Base-by-base conservation (phyloP, 768 basidiomycete species). In the Suillus decipiens region DNA sequence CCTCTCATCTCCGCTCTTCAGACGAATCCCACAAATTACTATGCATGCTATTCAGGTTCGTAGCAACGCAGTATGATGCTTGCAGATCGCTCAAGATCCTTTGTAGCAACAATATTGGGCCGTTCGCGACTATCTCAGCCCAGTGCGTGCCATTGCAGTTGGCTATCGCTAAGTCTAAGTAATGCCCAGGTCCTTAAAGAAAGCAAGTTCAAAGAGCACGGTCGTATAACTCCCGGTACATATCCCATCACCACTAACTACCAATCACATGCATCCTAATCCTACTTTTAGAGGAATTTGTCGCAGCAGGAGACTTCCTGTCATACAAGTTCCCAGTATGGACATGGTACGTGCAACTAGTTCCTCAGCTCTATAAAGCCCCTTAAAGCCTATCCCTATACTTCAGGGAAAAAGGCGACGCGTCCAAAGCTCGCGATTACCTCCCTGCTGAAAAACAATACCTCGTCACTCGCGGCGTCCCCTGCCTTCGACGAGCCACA, bases 121-220 rank as follows among this genome's bases (percentile, higher is more conserved):
- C 17, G 88, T 97, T 63, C 88, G 96, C 69, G 96, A 98, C 75
- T 95, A 96, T 76, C 89, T 99, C 63, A 91, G 89, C 69, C 93
- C 92, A 22, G 93, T 93, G 77, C 75, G 90, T 79, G 67, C 57
- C 34, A 54, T 39, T 43, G 55, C 63, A 64, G n/a, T 57, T 64
- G 66, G 65, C 55, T 11, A 59, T 45, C 63, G 68, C 65, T 65
- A 17, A 61, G 14, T 47, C 42, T 73, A 70, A 71, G 65, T 72
- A 70, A 66, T 68, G 48, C 66, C 4, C 75, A 97, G 95, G 95
- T 99, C 28, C 86, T 99, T 68, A 93, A 89, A 72, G 96, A 99
- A 80, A 95, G 92, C 80, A 99, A 99, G 76, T 99, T 99, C 84
- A 98, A 96, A 76, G 97, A 99, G 76, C 93, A 96, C 71, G 97